These are phyloP conservation scores for Diddensiella transvaalensis DNA, from an alignment of 805 yeast genomes.

Conservation along the genomic window DNA sequence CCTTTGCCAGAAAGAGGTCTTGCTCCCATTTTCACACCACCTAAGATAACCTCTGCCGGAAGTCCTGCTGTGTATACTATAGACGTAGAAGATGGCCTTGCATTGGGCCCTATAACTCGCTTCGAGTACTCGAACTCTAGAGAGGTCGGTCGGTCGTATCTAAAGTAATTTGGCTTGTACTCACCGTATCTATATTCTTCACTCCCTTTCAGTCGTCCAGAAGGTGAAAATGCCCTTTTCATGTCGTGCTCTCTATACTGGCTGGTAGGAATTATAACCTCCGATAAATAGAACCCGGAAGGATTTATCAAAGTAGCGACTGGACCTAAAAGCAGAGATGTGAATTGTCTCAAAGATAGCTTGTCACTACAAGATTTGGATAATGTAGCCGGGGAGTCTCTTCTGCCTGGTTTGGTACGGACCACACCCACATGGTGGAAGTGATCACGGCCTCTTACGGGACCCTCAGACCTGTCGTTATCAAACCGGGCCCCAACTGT, in stretches of 20 bases:
- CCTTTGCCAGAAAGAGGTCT: slow-evolving; percentile 22
- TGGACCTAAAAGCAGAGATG: slow-evolving; percentile 34
- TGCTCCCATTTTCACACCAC: slow-evolving; percentile 29
- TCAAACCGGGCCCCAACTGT: slow-evolving; percentile 7
- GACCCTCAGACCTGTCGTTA: slow-evolving; percentile 12
- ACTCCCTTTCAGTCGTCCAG: slow-evolving; percentile 8
- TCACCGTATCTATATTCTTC: neutral
- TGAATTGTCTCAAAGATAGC: slow-evolving; percentile 55
- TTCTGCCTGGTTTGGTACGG: slow-evolving; percentile 90
- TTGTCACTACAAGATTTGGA: slow-evolving; percentile 93
- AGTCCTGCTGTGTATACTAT: slow-evolving; percentile 10
- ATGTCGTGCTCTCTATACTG: slow-evolving; percentile 23
- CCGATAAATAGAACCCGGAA: slow-evolving; percentile 23
- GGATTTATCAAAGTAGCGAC: slow-evolving; percentile 25
- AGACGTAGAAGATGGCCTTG: slow-evolving; percentile 18
- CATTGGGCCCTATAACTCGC: neutral
- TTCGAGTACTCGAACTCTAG: slow-evolving; percentile 5
- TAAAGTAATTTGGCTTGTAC: slow-evolving; percentile 6
- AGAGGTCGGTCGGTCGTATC: slow-evolving; percentile 1
- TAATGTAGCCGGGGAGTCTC: slow-evolving; percentile 65
- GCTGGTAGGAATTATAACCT: slow-evolving; percentile 29
- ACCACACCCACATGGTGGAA: slow-evolving; percentile 59
- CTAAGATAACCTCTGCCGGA: slow-evolving; percentile 22
- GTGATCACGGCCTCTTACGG: slow-evolving; percentile 61
- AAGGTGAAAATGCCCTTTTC: slow-evolving; percentile 31